Base-by-base conservation (phyloP, 768 basidiomycete genomes). In the Leccinum arenicola region DNA sequence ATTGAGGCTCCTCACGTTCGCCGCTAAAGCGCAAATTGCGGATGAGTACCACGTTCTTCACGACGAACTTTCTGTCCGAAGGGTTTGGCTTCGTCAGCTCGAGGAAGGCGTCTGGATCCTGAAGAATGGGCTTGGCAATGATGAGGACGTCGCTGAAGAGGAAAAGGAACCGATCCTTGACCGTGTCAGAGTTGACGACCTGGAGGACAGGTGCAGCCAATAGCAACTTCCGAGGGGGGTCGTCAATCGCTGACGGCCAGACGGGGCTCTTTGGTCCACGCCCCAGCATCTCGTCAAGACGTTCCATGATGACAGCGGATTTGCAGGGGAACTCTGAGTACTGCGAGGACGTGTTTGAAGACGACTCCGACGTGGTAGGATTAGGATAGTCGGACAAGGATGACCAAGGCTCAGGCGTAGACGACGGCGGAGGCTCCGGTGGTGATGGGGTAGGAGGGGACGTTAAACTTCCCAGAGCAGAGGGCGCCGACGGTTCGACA, bases 111-210 rank as follows among this genome's bases (percentile, higher is more conserved):
- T 91, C 88, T 52, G 84, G 81, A 48, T 89, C 87, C 38, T 84
- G 82, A 55, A 86, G 77, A 59, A 95, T 80, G 12, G 95, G 95
- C 73, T 98, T 98, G 43, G 95, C 89, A 64, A 98, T 84, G 72
- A 98, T 83, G 56, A 98, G 84, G 55, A 98, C 83, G 72, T 99
- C 97, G 72, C 79, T 93, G 82, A 99, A 99, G n/a, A 98, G 82
- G 78, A 98, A 95, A 10, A 98, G 82, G 76, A 93, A 93, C 11
- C 97, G 87, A 68, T 98, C 95, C 73, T 98, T 98, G 72, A 95
- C 90, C 1, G 91, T 95, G 73, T 96, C 89, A 45, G 87, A 81
- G 74, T 97, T 94, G 64, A 93, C 93, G 14, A 98, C 93, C 75
- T 99, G 97, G 6, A 96, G 78, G 7, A 96, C 91, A 2, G 94